A percentile compares a stretch with the other conserved stretches of the same genome.
phyloP scores from a whole-genome alignment of 2,329 filamentous ascomycete species.

The Thelonectria blattea region DNA sequence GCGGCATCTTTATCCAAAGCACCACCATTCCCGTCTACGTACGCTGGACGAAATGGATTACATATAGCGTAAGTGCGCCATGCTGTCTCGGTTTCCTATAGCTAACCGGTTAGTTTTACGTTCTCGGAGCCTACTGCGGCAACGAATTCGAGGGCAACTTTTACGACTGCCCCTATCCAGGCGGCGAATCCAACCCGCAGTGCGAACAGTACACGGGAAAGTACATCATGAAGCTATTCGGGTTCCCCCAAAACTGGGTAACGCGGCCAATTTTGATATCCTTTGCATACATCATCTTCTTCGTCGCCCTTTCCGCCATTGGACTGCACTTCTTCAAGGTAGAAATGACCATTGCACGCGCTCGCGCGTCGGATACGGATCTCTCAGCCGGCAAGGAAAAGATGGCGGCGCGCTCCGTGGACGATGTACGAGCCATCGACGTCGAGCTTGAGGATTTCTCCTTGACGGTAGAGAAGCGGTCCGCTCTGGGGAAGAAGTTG shows the following conservation, averaged over 20 bases:
- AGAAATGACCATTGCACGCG: conserved; percentile 72
- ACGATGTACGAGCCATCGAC: conserved; percentile 64
- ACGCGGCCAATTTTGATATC: conserved; percentile 69
- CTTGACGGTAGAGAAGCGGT: conserved; percentile 68
- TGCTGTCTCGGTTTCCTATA: accelerated
- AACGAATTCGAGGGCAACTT: conserved; percentile 77
- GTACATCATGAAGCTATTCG: conserved; percentile 72
- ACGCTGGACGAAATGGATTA: conserved; percentile 76
- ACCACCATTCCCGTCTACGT: conserved; percentile 78
- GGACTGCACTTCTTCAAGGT: conserved; percentile 69
- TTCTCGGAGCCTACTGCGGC: conserved; percentile 71
- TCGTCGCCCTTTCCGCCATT: conserved; percentile 65
- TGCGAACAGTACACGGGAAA: conserved; percentile 73
- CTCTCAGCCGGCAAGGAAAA: conserved; percentile 74
- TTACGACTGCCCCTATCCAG: conserved; percentile 72
- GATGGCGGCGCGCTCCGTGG: conserved; percentile 60
- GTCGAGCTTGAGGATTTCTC: conserved; percentile 70
- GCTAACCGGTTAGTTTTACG: conserved; percentile 62
- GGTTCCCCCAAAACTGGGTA: conserved; percentile 72
- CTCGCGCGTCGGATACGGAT: conserved; percentile 64
- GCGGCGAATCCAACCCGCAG: conserved; percentile 66
- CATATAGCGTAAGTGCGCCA: conserved; percentile 57
- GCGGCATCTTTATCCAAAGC: conserved; percentile 77
- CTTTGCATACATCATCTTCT: conserved; percentile 66
- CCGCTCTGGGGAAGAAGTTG: conserved; percentile 56